Percentiles rank a stretch among this genome's conserved stretches.
phyloP scores from a whole-genome alignment of 208 protist genomes.

The Wallacemonas sp. region DNA sequence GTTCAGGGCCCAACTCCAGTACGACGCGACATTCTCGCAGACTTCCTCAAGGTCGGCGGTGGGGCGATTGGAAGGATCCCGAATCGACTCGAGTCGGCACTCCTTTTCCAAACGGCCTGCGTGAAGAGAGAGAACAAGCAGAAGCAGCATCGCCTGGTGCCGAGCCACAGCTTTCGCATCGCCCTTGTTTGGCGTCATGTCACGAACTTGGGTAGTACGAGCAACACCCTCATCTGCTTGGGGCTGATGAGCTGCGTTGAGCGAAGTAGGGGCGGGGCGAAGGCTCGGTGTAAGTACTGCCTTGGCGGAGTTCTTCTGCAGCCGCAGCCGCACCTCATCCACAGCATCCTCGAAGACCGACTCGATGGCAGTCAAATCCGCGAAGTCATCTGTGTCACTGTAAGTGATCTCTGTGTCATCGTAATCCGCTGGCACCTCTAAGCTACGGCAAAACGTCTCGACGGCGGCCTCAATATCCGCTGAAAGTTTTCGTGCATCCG shows the following conservation, averaged over 20 bases:
- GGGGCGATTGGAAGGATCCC: slow-evolving; percentile 28
- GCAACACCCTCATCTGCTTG: not conserved
- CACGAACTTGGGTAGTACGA: not conserved
- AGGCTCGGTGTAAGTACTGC: not conserved
- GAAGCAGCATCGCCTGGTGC: slow-evolving; percentile 49
- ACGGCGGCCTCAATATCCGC: slow-evolving; percentile 20
- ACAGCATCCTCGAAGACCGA: slow-evolving; percentile 46
- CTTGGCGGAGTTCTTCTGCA: slow-evolving; percentile 16
- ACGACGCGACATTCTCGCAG: slow-evolving; percentile 37
- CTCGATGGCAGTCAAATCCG: slow-evolving; percentile 63
- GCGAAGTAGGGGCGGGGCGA: not conserved
- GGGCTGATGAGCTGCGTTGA: not conserved
- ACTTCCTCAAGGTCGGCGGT: slow-evolving; percentile 45
- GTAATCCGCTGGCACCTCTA: slow-evolving; percentile 51
- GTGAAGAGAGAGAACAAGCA: slow-evolving; percentile 69
- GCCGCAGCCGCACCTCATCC: slow-evolving; percentile 18
- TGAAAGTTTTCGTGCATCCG: not conserved
- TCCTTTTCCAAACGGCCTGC: slow-evolving; percentile 38
- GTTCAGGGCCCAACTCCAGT: slow-evolving; percentile 57
- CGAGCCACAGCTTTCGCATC: slow-evolving; percentile 7
- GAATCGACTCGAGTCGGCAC: slow-evolving; percentile 25
- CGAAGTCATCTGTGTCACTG: slow-evolving; percentile 78
- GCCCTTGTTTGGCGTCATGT: not conserved
- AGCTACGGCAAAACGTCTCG: slow-evolving; percentile 37
- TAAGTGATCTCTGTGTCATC: slow-evolving; percentile 40